phyloP scores from a whole-genome alignment of 164 flowering plant genomes.

The Umbellularia californica region DNA sequence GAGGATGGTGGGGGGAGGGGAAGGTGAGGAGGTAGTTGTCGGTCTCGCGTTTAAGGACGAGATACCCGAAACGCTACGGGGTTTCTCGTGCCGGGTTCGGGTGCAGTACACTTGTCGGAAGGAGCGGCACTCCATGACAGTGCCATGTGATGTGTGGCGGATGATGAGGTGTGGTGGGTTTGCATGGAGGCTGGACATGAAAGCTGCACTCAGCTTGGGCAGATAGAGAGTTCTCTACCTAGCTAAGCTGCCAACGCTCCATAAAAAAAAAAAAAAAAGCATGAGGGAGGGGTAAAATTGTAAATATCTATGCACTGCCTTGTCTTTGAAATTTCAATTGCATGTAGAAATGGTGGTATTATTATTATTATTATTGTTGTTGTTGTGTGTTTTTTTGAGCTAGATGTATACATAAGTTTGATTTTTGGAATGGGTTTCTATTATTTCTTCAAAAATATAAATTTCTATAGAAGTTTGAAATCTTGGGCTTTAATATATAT shows the following conservation, averaged over 20 bases:
- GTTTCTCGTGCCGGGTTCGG: slow-evolving; percentile 69
- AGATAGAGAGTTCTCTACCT: slow-evolving; percentile 15
- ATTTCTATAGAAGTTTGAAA: too few species aligned
- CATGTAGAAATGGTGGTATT: neutral
- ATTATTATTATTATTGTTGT: too few species aligned
- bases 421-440: too few species aligned
- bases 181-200: slow-evolving; percentile 85
- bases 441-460: too few species aligned
- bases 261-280: neutral
- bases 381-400: too few species aligned
- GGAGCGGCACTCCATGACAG: slow-evolving; percentile 33
- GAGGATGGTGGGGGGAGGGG: slow-evolving; percentile 34
- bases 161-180: slow-evolving; percentile 66
- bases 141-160: slow-evolving; percentile 89
- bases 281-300: slow-evolving; percentile 6
- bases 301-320: slow-evolving; percentile 14
- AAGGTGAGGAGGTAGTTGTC: slow-evolving; percentile 28
- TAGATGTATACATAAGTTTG: too few species aligned
- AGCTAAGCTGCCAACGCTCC: too few species aligned
- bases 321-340: neutral
- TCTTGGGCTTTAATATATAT: too few species aligned
- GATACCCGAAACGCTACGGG: slow-evolving; percentile 23
- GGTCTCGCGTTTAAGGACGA: slow-evolving; percentile 44
- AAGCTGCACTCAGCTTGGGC: slow-evolving; percentile 79
- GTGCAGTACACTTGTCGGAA: slow-evolving; percentile 46